Evolutionary conservation across 305 asterid species (phyloP).

Genomic region (Fraxinus dipetala): DNA sequence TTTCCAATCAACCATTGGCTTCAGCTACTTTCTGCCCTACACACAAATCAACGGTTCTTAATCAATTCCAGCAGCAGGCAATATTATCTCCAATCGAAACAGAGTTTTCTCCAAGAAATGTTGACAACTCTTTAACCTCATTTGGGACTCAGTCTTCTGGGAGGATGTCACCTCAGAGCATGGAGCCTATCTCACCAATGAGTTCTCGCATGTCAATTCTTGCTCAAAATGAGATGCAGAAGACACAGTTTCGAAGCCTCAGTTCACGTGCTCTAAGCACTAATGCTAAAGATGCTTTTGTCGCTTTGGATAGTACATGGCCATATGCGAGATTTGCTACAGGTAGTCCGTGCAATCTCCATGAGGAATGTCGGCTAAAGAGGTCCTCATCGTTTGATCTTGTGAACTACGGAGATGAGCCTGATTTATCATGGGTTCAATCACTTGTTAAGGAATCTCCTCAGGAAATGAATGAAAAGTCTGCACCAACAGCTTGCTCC

Average conservation of each 20-base stretch:
- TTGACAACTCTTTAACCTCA: slow-evolving; percentile 52
- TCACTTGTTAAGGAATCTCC: slow-evolving; percentile 77
- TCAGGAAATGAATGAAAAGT: slow-evolving; percentile 51
- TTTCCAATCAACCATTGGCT: slow-evolving; percentile 38
- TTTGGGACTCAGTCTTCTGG: slow-evolving; percentile 59
- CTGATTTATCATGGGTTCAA: slow-evolving; percentile 89
- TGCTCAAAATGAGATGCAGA: slow-evolving; percentile 55
- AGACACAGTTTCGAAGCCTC: slow-evolving; percentile 61
- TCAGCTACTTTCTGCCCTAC: slow-evolving; percentile 53
- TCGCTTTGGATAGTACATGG: slow-evolving; percentile 47
- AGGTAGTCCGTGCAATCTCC: slow-evolving; percentile 32
- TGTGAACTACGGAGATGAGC: slow-evolving; percentile 61
- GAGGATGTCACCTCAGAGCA: slow-evolving; percentile 64
- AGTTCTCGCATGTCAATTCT: slow-evolving; percentile 60
- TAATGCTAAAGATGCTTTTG: slow-evolving; percentile 40
- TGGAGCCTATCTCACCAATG: slow-evolving; percentile 73
- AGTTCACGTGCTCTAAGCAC: slow-evolving; percentile 71
- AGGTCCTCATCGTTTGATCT: slow-evolving; percentile 63
- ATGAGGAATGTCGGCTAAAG: slow-evolving; percentile 43
- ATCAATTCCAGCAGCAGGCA: slow-evolving; percentile 76
- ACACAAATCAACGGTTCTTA: slow-evolving; percentile 54
- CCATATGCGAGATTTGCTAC: slow-evolving; percentile 55
- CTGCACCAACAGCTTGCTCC: slow-evolving; percentile 28
- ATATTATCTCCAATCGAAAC: slow-evolving; percentile 65
- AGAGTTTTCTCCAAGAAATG: slow-evolving; percentile 47